These are phyloP conservation scores for Aspergillus proliferans DNA, from an alignment of 2,329 filamentous ascomycete genomes.

Conservation along the genomic window DNA sequence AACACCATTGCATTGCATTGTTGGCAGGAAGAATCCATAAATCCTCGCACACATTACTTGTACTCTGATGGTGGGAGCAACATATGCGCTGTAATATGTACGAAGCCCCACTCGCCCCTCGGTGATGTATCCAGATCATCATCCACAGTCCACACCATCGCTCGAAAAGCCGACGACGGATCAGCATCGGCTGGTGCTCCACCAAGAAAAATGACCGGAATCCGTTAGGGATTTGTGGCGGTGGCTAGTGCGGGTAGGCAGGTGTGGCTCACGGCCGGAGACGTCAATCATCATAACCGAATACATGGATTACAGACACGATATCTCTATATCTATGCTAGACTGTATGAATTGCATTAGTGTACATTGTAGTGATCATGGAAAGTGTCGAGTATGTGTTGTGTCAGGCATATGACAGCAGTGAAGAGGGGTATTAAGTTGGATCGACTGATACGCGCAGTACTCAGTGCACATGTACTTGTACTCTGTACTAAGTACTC, in stretches of 20 bases:
- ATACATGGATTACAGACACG: too few species aligned
- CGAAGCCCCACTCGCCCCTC: constrained; percentile 10
- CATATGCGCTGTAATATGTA: background rate
- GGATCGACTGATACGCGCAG: background rate
- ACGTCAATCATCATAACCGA: constrained; percentile 1
- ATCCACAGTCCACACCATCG: constrained; percentile 5
- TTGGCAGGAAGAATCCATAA: too few species aligned
- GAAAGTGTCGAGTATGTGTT: too few species aligned
- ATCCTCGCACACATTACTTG: too few species aligned
- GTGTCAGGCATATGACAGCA: too few species aligned
- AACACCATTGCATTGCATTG: too few species aligned
- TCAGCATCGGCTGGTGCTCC: constrained; percentile 18
- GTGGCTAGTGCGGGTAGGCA: constrained; percentile 4
- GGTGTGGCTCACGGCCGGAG: constrained; percentile 13
- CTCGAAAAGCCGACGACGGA: constrained; percentile 18
- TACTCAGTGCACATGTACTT: background rate
- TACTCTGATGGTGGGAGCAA: too few species aligned
- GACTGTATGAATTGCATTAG: too few species aligned
- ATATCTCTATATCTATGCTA: too few species aligned
- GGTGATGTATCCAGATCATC: constrained; percentile 23
- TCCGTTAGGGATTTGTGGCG: constrained; percentile 17
- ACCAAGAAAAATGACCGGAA: constrained; percentile 11
- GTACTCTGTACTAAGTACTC: background rate
- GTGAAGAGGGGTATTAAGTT: background rate
- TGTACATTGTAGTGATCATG: too few species aligned